Base-by-base conservation (phyloP, 805 yeast species). In the Zygosaccharomyces bisporus region DNA sequence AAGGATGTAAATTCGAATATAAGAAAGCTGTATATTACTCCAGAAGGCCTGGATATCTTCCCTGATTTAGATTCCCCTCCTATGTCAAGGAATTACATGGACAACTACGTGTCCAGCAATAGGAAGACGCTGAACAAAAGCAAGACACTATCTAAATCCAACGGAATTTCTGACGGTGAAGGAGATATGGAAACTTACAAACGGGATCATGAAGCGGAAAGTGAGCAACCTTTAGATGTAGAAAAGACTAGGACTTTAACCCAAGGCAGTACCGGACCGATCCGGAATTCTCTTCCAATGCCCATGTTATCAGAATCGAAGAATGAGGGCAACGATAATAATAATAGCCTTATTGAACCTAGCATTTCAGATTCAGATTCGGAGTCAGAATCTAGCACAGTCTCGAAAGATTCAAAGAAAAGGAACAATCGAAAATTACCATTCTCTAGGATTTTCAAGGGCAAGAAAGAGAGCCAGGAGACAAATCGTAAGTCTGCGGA, bases 21-120 rank as follows among this genome's bases (percentile, higher is more conserved):
- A 3, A 46, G 43, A 18, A 54, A 45, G 14, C 27, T 58, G 1
- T 62, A 51, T 40, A 34, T 29, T 6, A 49, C 50, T 12, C 41
- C 48, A 6, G 52, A 60, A 40, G 65, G 64, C 0, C 16, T 24
- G 3, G 49, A 51, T 43, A 27, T 57, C 25, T 31, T 62, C 7
- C 43, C 44, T 3, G 45, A 48, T 10, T 38, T 61, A 23, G 57
- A 59, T 29, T 63, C 68, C 3, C 67, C 67, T 3, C 67, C 68
- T 0, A 54, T 62, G 7, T 47, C 61, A 0, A 49, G 46, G 14
- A 47, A 50, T 34, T 52, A 46, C 23, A 52, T 58, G 54, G 58
- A 56, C 3, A 44, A 44, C 23, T 55, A 52, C 29, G 31, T 34
- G 10, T 24, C 44, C 14, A 36, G 29, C 2, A 34, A 31, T 12